Conservation (phyloP, 805 yeast species). For the Hanseniaspora clermontiae region DNA sequence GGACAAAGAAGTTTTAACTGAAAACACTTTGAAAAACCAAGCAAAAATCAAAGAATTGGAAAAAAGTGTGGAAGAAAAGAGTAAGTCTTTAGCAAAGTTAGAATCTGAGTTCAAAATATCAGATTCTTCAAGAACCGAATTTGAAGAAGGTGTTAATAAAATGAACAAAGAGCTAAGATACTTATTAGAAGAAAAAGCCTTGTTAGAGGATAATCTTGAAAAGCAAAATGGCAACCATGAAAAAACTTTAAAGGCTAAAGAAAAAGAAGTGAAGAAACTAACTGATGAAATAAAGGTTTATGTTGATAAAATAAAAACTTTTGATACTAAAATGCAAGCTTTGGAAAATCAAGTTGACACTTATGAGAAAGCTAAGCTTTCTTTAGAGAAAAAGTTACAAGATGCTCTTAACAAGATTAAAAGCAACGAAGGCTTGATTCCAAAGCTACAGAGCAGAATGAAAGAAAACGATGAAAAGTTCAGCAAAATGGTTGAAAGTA, state of each 20-base stretch:
- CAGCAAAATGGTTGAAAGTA: not conserved
- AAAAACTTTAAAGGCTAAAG: slow-evolving; percentile 23
- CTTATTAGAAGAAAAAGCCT: slow-evolving; percentile 47
- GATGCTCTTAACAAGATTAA: slow-evolving; percentile 23
- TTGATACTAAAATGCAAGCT: slow-evolving; percentile 16
- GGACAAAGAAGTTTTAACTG: slow-evolving; percentile 20
- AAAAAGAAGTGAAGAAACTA: slow-evolving; percentile 19
- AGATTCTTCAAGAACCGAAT: slow-evolving; percentile 38
- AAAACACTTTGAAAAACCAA: slow-evolving; percentile 26
- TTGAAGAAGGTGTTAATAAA: slow-evolving; percentile 80
- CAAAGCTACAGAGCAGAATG: slow-evolving; percentile 36
- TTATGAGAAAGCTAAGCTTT: slow-evolving; percentile 20
- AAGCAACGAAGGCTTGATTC: slow-evolving; percentile 28
- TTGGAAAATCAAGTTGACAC: slow-evolving; percentile 19
- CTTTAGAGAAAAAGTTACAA: slow-evolving; percentile 20
- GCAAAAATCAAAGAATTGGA: slow-evolving; percentile 28
- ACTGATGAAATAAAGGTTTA: slow-evolving; percentile 14
- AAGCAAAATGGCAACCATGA: slow-evolving; percentile 34
- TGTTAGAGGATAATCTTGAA: slow-evolving; percentile 34
- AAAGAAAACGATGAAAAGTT: slow-evolving; percentile 30
- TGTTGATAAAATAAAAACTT: slow-evolving; percentile 13
- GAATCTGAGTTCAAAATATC: slow-evolving; percentile 23
- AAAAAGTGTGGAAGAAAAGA: slow-evolving; percentile 14
- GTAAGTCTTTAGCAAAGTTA: slow-evolving; percentile 18
- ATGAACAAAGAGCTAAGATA: slow-evolving; percentile 74